Conservation (phyloP, 352 stramenopile genomes). For the Pythium vanterpoolii region DNA sequence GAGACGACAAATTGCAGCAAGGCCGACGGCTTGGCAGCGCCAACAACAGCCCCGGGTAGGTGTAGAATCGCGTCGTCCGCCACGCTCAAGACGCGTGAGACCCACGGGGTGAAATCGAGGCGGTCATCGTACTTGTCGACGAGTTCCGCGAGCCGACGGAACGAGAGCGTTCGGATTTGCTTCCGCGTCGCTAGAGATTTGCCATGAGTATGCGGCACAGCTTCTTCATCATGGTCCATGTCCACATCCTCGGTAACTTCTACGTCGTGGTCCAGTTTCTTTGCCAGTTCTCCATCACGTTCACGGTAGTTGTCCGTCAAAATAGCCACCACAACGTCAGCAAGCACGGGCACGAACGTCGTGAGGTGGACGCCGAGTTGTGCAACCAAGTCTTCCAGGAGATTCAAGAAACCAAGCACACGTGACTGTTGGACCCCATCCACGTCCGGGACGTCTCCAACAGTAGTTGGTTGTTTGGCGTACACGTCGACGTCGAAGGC, state of each 20-base stretch:
- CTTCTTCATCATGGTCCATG: slow-evolving; percentile 20
- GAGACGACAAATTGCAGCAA: slow-evolving; percentile 74
- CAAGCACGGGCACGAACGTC: slow-evolving; percentile 73
- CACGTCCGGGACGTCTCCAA: slow-evolving; percentile 28
- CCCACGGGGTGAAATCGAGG: slow-evolving; percentile 60
- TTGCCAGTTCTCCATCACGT: slow-evolving; percentile 28
- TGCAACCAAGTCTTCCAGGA: slow-evolving; percentile 82
- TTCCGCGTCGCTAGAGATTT: slow-evolving; percentile 51
- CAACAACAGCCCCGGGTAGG: slow-evolving; percentile 66
- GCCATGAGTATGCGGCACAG: slow-evolving; percentile 16
- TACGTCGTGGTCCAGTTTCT: slow-evolving; percentile 1
- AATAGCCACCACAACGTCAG: slow-evolving; percentile 74
- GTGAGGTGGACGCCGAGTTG: slow-evolving; percentile 86
- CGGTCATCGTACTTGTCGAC: slow-evolving; percentile 80
- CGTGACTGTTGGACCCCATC: slow-evolving; percentile 63
- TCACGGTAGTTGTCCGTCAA: slow-evolving; percentile 48
- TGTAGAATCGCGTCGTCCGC: slow-evolving; percentile 59
- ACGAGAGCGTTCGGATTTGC: slow-evolving; percentile 77
- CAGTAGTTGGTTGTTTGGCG: background rate
- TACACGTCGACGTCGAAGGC: slow-evolving; percentile 65
- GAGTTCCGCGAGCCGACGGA: slow-evolving; percentile 69
- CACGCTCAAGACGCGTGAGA: slow-evolving; percentile 41
- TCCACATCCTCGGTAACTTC: slow-evolving; percentile 22
- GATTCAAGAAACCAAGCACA: slow-evolving; percentile 88
- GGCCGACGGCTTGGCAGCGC: slow-evolving; percentile 70